Conservation (phyloP, 768 basidiomycete species). For the Albatrellus ellisii region DNA sequence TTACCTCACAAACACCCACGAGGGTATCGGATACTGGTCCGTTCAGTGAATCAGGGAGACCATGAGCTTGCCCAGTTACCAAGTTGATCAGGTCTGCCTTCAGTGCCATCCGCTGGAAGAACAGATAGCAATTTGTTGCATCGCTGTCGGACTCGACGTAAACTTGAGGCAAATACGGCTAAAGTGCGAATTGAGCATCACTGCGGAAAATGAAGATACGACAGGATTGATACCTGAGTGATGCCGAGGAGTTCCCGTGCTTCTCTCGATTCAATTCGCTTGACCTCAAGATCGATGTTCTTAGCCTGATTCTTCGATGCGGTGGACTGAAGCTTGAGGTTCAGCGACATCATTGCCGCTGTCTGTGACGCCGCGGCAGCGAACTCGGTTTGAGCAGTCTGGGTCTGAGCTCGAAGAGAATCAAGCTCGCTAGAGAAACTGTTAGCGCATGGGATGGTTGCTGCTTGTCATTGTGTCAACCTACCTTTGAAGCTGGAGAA, state of each 20-base stretch:
- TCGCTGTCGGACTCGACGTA: conserved; percentile 86
- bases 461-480: conserved; percentile 15
- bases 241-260: conserved; percentile 69
- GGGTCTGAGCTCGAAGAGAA: conserved; percentile 67
- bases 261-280: conserved; percentile 75
- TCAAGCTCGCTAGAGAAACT: conserved; percentile 64
- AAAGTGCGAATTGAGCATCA: conserved; percentile 2
- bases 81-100: conserved; percentile 83
- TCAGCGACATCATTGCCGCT: conserved; percentile 88
- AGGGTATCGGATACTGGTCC: conserved; percentile 71
- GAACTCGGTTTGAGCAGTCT: conserved; percentile 73
- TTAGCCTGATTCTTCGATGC: conserved; percentile 85
- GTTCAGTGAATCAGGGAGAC: conserved; percentile 75
- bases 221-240: conserved; percentile 44
- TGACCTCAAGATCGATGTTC: conserved; percentile 81
- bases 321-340: conserved; percentile 86
- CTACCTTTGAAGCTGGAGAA: conserved; percentile 70
- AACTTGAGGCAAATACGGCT: conserved; percentile 86
- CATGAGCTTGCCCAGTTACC: conserved; percentile 72
- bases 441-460: conserved; percentile 2
- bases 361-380: conserved; percentile 78
- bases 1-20: conserved; percentile 90
- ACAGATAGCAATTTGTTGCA: conserved; percentile 79
- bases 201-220: neutral
- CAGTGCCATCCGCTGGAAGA: conserved; percentile 80